phyloP scores from a whole-genome alignment of 306 rosid species.

The Glycine tomentella region DNA sequence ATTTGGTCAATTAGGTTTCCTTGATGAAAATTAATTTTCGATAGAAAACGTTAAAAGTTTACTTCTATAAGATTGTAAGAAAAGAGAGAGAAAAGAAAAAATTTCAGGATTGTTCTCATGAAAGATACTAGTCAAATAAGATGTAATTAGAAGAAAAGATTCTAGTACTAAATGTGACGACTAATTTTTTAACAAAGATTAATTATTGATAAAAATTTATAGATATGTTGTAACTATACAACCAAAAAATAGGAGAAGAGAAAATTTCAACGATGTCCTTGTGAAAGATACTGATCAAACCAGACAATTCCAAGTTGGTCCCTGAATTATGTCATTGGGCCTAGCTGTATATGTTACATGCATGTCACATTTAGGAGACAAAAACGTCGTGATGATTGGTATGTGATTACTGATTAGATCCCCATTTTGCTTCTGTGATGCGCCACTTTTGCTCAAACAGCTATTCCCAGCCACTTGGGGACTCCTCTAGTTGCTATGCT shows the following conservation, averaged over 20 bases:
- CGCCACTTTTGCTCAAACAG: conserved; percentile 50
- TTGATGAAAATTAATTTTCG: too few relatives aligned
- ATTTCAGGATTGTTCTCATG: conserved; percentile 15
- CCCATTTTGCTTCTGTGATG: conserved; percentile 56
- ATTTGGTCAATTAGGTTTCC: too few relatives aligned
- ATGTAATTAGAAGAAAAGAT: too few relatives aligned
- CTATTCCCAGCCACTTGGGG: conserved; percentile 38
- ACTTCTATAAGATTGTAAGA: too few relatives aligned
- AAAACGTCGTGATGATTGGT: conserved; percentile 51
- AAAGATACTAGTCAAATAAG: neutral
- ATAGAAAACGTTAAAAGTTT: too few relatives aligned
- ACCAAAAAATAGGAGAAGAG: neutral
- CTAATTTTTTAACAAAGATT: neutral
- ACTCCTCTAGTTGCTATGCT: conserved; percentile 35
- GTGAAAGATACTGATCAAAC: neutral
- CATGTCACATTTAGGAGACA: conserved; percentile 48
- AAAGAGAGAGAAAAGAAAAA: neutral
- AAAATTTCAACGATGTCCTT: conserved; percentile 24
- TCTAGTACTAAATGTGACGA: too few relatives aligned
- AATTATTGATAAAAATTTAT: too few relatives aligned
- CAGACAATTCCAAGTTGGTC: conserved; percentile 34
- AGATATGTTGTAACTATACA: too few relatives aligned
- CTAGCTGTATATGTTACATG: conserved; percentile 33
- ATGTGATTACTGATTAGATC: conserved; percentile 66
- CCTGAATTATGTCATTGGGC: conserved; percentile 29